These are phyloP conservation scores for Kuraishia hungarica DNA, from an alignment of 805 yeast species.

Conservation along the genomic window DNA sequence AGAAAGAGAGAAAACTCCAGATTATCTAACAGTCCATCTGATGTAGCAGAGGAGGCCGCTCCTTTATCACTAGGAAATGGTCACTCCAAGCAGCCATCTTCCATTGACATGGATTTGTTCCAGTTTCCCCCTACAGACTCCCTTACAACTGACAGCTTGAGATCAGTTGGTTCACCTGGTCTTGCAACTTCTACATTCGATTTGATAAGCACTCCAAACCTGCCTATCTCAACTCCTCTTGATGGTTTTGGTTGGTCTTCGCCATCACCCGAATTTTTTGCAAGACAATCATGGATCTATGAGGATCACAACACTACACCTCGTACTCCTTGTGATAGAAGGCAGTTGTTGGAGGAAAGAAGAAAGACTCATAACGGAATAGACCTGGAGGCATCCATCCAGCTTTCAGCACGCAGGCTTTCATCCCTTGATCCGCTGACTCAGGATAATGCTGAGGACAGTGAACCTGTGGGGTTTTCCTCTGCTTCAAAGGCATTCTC, in stretches of 20 bases:
- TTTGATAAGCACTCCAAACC: background rate
- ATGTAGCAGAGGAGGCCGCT: background rate
- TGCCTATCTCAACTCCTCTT: background rate
- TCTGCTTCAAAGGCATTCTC: background rate
- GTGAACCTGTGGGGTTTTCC: background rate
- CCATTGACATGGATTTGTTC: background rate
- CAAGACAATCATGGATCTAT: conserved; percentile 6
- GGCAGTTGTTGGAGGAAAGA: background rate
- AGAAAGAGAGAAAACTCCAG: background rate
- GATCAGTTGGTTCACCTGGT: background rate
- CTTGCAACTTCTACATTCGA: background rate
- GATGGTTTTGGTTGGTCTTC: conserved; percentile 4
- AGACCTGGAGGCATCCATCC: background rate
- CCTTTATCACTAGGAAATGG: background rate
- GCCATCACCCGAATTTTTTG: conserved; percentile 5
- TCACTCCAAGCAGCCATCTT: background rate
- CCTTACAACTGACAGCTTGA: background rate
- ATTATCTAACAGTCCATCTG: background rate
- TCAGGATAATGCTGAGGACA: background rate
- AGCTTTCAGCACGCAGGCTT: background rate
- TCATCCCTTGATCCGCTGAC: background rate
- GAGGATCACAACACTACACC: conserved; percentile 1
- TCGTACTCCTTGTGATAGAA: background rate
- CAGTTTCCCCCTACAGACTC: background rate
- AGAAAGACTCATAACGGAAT: background rate